phyloP scores from a whole-genome alignment of 805 yeast genomes.

The Saccharomycopsis vini region DNA sequence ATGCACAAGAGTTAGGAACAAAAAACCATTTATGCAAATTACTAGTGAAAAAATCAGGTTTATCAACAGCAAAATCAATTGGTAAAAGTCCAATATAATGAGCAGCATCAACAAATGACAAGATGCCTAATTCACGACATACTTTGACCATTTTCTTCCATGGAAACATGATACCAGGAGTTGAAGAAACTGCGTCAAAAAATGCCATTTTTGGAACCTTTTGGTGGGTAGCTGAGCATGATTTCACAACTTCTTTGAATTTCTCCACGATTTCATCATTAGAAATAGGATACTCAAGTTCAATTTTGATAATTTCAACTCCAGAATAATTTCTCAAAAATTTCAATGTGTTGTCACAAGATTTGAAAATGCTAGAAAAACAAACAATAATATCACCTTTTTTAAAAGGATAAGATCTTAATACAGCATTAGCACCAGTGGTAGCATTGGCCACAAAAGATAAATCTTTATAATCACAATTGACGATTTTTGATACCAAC shows the following conservation, averaged over 20 bases:
- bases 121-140: conserved; percentile 37
- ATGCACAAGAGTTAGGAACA: conserved; percentile 49
- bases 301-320: conserved; percentile 22
- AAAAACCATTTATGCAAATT: conserved; percentile 67
- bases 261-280: conserved; percentile 32
- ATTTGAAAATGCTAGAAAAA: conserved; percentile 42
- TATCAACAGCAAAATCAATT: conserved; percentile 8
- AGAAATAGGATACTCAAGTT: conserved; percentile 36
- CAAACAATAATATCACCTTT: conserved; percentile 44
- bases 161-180: conserved; percentile 58
- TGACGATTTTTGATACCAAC: conserved; percentile 34
- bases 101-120: conserved; percentile 65
- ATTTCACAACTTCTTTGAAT: conserved; percentile 23
- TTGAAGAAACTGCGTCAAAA: conserved; percentile 51
- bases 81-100: conserved; percentile 50
- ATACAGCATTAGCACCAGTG: conserved; percentile 45
- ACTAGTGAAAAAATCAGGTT: conserved; percentile 53
- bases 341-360: conserved; percentile 44
- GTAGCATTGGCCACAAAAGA: conserved; percentile 56
- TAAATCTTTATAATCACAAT: conserved; percentile 37
- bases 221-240: background rate
- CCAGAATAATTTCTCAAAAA: conserved; percentile 31
- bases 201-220: conserved; percentile 32
- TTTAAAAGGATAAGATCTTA: conserved; percentile 44
- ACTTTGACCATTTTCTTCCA: conserved; percentile 37